A percentile compares a stretch with the other conserved stretches of the same genome.
Conservation (phyloP, 805 yeast species). For the Dipodascopsis uninucleata region DNA sequence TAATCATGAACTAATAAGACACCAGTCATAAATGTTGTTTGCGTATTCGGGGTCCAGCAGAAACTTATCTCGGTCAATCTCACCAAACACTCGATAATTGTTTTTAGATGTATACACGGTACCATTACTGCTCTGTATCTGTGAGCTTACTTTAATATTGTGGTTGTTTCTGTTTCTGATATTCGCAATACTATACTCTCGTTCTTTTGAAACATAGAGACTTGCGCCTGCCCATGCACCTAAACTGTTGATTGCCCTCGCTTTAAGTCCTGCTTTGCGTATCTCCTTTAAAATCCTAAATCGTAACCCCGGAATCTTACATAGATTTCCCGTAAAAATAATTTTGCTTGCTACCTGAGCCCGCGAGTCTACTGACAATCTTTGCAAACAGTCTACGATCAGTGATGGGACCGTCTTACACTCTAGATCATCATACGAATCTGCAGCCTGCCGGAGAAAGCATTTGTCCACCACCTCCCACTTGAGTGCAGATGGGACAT, state of each 20-base stretch:
- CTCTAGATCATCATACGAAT: slow-evolving; percentile 12
- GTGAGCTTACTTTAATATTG: not conserved
- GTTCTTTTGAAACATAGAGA: slow-evolving; percentile 15
- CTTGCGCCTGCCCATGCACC: slow-evolving; percentile 28
- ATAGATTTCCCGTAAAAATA: slow-evolving; percentile 14
- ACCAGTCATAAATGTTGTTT: slow-evolving; percentile 18
- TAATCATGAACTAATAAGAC: no score
- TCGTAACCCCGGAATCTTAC: slow-evolving; percentile 18
- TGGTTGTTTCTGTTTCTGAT: slow-evolving; percentile 3
- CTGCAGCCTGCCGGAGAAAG: slow-evolving; percentile 10
- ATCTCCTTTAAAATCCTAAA: slow-evolving; percentile 10
- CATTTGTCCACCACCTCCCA: slow-evolving; percentile 5
- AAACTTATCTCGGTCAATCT: slow-evolving; percentile 21
- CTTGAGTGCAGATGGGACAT: slow-evolving; percentile 12
- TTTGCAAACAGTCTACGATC: slow-evolving; percentile 1
- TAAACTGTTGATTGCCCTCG: slow-evolving; percentile 10
- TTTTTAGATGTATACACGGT: slow-evolving; percentile 2
- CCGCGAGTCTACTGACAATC: slow-evolving; percentile 10
- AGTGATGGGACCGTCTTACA: slow-evolving; percentile 14
- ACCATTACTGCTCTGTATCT: not conserved
- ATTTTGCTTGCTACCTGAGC: slow-evolving; percentile 8
- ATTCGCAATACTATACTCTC: slow-evolving; percentile 5
- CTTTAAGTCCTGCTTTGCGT: not conserved
- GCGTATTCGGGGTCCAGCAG: slow-evolving; percentile 9
- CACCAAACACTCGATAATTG: slow-evolving; percentile 21